These are phyloP conservation scores for Lasiodiplodia gonubiensis DNA, from an alignment of 2,329 filamentous ascomycete genomes.

Conservation along the genomic window DNA sequence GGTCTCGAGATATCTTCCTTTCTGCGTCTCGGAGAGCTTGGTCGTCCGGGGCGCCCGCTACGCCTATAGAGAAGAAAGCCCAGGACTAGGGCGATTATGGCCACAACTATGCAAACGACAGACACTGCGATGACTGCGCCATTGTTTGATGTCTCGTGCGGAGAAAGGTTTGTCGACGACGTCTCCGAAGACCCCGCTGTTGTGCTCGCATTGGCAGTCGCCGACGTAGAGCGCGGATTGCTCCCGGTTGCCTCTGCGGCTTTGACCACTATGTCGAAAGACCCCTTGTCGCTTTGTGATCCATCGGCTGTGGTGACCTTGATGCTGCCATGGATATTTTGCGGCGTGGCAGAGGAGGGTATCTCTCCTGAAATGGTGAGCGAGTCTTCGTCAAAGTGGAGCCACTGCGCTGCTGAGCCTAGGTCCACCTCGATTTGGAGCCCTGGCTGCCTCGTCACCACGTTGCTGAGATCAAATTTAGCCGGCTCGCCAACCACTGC, in stretches of 20 bases:
- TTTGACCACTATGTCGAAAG: constrained; percentile 48
- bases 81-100: constrained; percentile 33
- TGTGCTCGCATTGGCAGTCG: constrained; percentile 34
- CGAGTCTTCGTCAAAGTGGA: constrained; percentile 55
- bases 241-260: constrained; percentile 10
- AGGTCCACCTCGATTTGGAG: constrained; percentile 50
- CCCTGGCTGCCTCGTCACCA: constrained; percentile 33
- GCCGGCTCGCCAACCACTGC: constrained; percentile 53
- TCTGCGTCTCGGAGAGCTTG: constrained; percentile 13
- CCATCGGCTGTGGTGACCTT: constrained; percentile 44
- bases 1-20: constrained; percentile 49
- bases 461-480: constrained; percentile 48
- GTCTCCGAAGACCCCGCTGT: constrained; percentile 33
- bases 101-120: constrained; percentile 41
- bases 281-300: constrained; percentile 46
- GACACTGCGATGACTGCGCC: constrained; percentile 25
- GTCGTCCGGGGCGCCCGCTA: constrained; percentile 33
- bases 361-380: constrained; percentile 57
- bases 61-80: constrained; percentile 34
- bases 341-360: constrained; percentile 48
- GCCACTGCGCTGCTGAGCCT: constrained; percentile 52
- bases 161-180: constrained; percentile 21
- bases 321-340: constrained; percentile 51
- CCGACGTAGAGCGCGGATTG: constrained; percentile 32
- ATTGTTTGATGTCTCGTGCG: background rate